These are phyloP conservation scores for Leccinum griseonigrum DNA, from an alignment of 1,284 basidiomycete genomes.

Conservation along the genomic window DNA sequence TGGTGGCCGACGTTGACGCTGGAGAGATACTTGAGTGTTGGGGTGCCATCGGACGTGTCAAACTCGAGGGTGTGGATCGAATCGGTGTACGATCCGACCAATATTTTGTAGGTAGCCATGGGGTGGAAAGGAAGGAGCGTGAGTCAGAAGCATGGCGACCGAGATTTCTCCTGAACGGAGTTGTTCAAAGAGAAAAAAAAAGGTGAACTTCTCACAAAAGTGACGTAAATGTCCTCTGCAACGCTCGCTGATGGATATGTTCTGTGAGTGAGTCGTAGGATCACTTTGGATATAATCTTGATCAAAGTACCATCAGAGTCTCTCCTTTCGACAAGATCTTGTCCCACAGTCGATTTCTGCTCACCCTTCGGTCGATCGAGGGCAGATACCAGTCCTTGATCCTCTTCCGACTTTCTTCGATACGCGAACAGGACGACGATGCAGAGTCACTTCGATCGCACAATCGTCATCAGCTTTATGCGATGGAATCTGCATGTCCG, in stretches of 20 bases:
- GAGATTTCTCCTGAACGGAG: too few relatives aligned
- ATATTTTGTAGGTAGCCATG: slow-evolving; percentile 40
- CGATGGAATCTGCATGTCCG: slow-evolving; percentile 57
- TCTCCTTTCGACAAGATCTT: neutral
- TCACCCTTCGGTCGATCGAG: neutral
- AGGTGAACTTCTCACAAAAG: too few relatives aligned
- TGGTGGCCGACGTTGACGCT: slow-evolving; percentile 53
- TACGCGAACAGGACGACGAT: neutral
- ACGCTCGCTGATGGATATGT: neutral
- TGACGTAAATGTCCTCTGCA: neutral
- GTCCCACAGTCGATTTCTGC: slow-evolving; percentile 1
- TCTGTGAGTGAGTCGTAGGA: neutral
- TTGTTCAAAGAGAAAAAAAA: too few relatives aligned
- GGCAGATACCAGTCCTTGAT: slow-evolving; percentile 1
- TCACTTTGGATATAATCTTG: neutral
- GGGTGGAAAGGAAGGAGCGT: neutral
- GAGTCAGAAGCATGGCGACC: neutral
- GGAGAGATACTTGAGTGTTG: slow-evolving; percentile 44
- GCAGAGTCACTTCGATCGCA: neutral
- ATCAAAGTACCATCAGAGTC: neutral
- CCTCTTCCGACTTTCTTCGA: neutral
- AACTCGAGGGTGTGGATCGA: slow-evolving; percentile 54
- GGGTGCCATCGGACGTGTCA: slow-evolving; percentile 31
- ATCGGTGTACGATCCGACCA: slow-evolving; percentile 65
- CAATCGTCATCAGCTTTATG: slow-evolving; percentile 54